A percentile compares a stretch with the other conserved stretches of the same genome.
These are phyloP conservation scores for Chalciporus piperatus DNA, from an alignment of 768 basidiomycete species.

Conservation along the genomic window DNA sequence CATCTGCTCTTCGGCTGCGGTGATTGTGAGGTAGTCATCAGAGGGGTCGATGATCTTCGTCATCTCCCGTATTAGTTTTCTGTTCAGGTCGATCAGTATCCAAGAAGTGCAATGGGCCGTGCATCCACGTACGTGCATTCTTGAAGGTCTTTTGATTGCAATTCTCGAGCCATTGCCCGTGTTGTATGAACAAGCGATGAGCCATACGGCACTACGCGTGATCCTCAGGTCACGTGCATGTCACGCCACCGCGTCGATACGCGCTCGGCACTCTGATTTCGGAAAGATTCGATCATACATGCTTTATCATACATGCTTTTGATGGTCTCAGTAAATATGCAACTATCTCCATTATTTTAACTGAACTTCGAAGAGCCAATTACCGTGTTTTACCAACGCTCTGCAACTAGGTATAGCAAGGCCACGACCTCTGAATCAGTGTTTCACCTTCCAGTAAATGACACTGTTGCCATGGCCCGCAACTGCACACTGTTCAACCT, in stretches of 20 bases:
- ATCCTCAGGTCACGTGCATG: conserved; percentile 5
- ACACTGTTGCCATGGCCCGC: conserved; percentile 63
- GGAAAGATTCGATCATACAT: too few relatives aligned
- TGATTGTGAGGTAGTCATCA: conserved; percentile 75
- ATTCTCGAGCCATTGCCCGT: conserved; percentile 30
- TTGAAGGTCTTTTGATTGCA: conserved; percentile 33
- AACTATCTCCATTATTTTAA: background rate
- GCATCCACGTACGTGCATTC: conserved; percentile 33
- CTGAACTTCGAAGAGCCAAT: too few relatives aligned
- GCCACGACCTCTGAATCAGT: background rate
- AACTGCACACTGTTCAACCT: conserved; percentile 62
- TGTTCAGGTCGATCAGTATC: conserved; percentile 24
- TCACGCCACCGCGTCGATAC: conserved; percentile 15
- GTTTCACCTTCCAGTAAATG: conserved; percentile 66
- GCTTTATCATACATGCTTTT: too few relatives aligned
- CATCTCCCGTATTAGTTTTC: conserved; percentile 70
- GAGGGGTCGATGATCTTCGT: conserved; percentile 72
- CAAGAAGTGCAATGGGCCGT: background rate
- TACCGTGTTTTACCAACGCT: too few relatives aligned
- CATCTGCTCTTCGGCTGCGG: conserved; percentile 70
- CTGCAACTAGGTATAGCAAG: too few relatives aligned
- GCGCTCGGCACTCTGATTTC: too few relatives aligned
- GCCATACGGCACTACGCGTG: background rate
- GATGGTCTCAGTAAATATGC: too few relatives aligned
- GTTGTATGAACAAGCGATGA: background rate